Evolutionary conservation across 441 rosid genomes (phyloP), one percentile per base, ranked within the genome.

Genomic region (Aleurites moluccanus): DNA sequence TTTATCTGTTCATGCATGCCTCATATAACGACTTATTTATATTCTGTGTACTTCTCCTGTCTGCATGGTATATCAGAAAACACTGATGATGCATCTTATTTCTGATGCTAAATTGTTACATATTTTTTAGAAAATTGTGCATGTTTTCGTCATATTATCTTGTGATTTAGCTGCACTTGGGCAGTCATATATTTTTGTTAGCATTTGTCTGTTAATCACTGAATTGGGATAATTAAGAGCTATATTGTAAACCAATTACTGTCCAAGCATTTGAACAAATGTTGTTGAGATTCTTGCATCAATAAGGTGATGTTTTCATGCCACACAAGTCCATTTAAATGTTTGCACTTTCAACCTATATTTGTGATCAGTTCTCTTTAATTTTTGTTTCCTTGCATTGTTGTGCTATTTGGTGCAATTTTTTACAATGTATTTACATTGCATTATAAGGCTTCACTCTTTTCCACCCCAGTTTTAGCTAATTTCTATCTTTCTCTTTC

Each of bases 401-500:
- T 3, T 63, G 27, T 20, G 50, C 45, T 49, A 33, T 49, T 38
- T 64, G 69, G 45, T 77, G 42, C 45, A 18, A 27, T 57, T 57
- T 45, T 25, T 50, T 44, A 71, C 10, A 40, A 64, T 50, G 33
- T 50, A 55, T 75, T n/a, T 35, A 50, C 55, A 42, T 62, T 65
- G n/a, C 23, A 25, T 55, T 23, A 55, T 18, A 20, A 63, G 23
- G 30, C 18, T 16, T 27, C 67, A 11, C n/a, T 15, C 72, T 50
- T n/a, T 74, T 74, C 45, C 40, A 38, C 40, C 38, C 2, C 21
- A 45, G 60, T 76, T 42, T 63, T 55, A 40, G 63, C 62, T 80
- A 77, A 72, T 63, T 23, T 47, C 23, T 64, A 11, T 27, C 66
- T 56, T 35, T 63, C 65, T 73, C 21, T 73, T n/a, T n/a, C n/a